Percentiles rank a stretch among this genome's conserved stretches.
Evolutionary conservation across 331 rosid species (phyloP).

Genomic region (Ulmus americana): DNA sequence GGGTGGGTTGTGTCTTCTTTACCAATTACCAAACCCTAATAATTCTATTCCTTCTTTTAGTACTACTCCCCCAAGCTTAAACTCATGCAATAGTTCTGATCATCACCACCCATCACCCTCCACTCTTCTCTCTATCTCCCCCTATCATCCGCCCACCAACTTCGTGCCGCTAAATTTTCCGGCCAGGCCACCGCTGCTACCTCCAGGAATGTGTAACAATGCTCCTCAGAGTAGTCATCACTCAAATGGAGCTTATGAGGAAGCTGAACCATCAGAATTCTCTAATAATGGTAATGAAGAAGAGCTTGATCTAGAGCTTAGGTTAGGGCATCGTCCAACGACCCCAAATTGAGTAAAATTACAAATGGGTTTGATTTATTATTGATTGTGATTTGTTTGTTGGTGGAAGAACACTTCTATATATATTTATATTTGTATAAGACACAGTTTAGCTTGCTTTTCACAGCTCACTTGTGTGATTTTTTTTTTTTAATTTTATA

Average conservation of each 20-base stretch:
- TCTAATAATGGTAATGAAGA: conserved; percentile 33
- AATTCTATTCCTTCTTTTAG: not conserved
- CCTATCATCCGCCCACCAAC: conserved; percentile 28
- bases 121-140: conserved; percentile 53
- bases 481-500: not conserved
- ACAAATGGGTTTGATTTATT: not conserved
- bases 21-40: conserved; percentile 65
- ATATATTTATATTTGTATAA: not conserved
- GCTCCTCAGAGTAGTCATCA: not conserved
- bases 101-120: conserved; percentile 32
- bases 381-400: conserved; percentile 2
- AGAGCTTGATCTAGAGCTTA: conserved; percentile 86
- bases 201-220: not conserved
- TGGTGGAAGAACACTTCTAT: not conserved
- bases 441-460: not conserved
- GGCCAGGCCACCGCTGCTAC: not conserved
- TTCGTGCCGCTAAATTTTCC: conserved; percentile 19
- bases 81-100: conserved; percentile 16
- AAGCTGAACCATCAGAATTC: conserved; percentile 24
- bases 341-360: conserved; percentile 32
- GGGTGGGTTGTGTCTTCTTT: conserved; percentile 57
- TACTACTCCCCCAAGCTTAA: not conserved
- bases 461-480: not conserved
- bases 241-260: conserved; percentile 31
- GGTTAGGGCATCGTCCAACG: conserved; percentile 59